Evolutionary conservation across 768 basidiomycete genomes (phyloP).

Genomic region (Pulveroboletus sp.): DNA sequence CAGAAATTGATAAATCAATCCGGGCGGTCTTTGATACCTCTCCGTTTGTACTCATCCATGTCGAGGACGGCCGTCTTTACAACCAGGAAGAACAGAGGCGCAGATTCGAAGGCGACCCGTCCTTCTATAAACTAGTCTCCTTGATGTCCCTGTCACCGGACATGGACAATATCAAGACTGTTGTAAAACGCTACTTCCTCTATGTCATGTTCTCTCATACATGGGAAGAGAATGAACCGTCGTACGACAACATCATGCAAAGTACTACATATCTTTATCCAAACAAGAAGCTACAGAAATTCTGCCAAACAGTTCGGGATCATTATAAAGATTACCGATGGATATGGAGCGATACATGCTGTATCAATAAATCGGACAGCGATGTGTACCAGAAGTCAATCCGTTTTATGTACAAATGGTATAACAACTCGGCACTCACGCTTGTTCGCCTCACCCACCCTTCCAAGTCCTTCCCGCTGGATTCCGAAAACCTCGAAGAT

Average conservation of each 20-base stretch:
- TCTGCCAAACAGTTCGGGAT: constrained; percentile 5
- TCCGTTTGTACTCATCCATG: constrained; percentile 12
- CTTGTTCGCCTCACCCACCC: constrained; percentile 10
- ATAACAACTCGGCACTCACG: constrained; percentile 8
- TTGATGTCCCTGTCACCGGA: constrained; percentile 1
- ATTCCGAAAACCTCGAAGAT: not conserved
- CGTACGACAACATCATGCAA: constrained; percentile 2
- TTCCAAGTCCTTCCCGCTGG: not conserved
- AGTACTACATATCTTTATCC: too few species aligned
- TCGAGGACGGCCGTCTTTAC: constrained; percentile 3
- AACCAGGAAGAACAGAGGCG: not conserved
- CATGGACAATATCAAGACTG: not conserved
- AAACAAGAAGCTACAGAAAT: constrained; percentile 10
- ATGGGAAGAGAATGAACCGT: constrained; percentile 12
- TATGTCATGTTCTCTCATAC: constrained; percentile 21
- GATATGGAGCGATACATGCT: constrained; percentile 14
- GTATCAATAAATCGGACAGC: constrained; percentile 2
- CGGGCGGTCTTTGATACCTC: not conserved
- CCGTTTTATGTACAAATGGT: constrained; percentile 16
- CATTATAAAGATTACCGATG: constrained; percentile 2
- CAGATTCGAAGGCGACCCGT: constrained; percentile 2
- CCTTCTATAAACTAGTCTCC: constrained; percentile 4
- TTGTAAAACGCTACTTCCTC: constrained; percentile 2
- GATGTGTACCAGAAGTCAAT: constrained; percentile 3
- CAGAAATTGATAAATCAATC: not conserved